Evolutionary conservation across 2,329 filamentous ascomycete species (phyloP).

Genomic region (Beauveria caledonica): DNA sequence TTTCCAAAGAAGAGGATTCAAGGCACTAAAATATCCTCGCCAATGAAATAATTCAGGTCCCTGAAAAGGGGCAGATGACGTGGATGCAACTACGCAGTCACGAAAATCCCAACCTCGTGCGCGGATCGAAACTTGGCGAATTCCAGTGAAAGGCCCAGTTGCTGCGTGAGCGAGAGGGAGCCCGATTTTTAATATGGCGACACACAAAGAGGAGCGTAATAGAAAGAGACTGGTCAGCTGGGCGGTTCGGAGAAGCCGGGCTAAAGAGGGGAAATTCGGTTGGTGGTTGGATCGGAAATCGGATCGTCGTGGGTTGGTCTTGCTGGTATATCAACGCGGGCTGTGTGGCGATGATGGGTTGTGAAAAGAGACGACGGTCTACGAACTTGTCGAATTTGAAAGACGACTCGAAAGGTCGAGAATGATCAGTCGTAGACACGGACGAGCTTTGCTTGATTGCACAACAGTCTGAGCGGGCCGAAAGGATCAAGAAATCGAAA

Average conservation of each 20-base stretch:
- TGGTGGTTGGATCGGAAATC: not conserved
- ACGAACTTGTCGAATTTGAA: not conserved
- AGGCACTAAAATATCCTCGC: not conserved
- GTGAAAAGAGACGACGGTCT: not conserved
- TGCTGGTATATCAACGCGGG: not conserved
- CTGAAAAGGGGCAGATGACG: not conserved
- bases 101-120: slow-evolving; percentile 6
- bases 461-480: slow-evolving; percentile 7
- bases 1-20: not conserved
- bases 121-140: slow-evolving; percentile 8
- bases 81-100: not conserved
- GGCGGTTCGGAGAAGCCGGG: not conserved
- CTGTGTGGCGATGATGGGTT: not conserved
- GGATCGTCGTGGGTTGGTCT: not conserved
- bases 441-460: slow-evolving; percentile 5
- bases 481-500: not conserved
- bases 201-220: not conserved
- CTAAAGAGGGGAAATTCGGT: not conserved
- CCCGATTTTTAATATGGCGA: slow-evolving; percentile 2
- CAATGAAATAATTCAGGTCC: not conserved
- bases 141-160: slow-evolving; percentile 9
- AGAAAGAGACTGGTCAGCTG: not conserved
- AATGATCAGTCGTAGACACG: not conserved
- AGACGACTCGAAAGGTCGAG: not conserved
- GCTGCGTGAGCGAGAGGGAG: not conserved